A percentile compares a stretch with the other conserved stretches of the same genome.
Evolutionary conservation across 148 eudicot species (phyloP).

Genomic region (Cornus florida): DNA sequence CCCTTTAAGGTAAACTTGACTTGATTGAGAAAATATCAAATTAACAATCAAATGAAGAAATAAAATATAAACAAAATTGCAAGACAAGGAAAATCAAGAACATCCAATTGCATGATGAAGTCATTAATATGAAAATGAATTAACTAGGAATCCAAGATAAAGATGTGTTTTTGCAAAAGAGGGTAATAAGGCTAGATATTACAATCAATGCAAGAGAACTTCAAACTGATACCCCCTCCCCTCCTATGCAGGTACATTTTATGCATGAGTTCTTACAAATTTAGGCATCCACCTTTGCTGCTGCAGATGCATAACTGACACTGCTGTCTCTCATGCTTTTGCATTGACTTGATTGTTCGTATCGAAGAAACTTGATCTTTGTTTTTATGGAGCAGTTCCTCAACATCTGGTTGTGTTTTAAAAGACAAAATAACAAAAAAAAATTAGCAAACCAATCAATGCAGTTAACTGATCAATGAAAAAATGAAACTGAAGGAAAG

Average conservation of each 20-base stretch:
- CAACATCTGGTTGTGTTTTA: constrained; percentile 56
- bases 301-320: constrained; percentile 97
- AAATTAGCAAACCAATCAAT: neutral
- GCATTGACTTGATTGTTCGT: constrained; percentile 96
- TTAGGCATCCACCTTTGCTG: constrained; percentile 61
- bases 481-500: neutral
- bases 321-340: constrained; percentile 93
- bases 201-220: neutral
- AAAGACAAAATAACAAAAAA: neutral
- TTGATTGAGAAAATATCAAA: no score
- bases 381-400: constrained; percentile 71
- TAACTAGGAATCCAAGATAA: neutral
- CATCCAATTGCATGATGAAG: neutral
- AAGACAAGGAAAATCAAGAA: neutral
- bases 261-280: neutral
- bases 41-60: no score
- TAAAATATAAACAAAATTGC: neutral
- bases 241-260: neutral
- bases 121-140: neutral
- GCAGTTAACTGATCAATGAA: neutral
- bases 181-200: neutral
- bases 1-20: no score
- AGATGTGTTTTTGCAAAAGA: neutral
- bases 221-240: neutral
- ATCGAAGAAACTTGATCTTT: constrained; percentile 76